These are phyloP conservation scores for Carpinus viminea DNA, from an alignment of 306 rosid species.

Conservation along the genomic window DNA sequence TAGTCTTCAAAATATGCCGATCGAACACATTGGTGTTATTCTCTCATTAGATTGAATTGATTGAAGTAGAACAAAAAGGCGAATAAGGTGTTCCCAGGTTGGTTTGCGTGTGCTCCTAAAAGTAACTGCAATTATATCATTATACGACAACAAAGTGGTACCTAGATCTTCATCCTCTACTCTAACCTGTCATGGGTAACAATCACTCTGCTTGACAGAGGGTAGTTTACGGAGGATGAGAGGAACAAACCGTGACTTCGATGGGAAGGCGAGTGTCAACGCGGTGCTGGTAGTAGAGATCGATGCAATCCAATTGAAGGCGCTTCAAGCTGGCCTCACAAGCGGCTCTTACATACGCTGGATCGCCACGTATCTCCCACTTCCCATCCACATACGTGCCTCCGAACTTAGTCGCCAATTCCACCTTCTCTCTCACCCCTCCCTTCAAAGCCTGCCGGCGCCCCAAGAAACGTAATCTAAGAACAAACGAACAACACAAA, in stretches of 20 bases:
- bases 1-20: no score
- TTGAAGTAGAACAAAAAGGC: no score
- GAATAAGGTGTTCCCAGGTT: no score
- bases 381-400: conserved; percentile 3
- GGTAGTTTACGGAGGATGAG: no score
- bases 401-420: conserved; percentile 69
- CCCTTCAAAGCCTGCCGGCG: conserved; percentile 51
- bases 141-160: no score
- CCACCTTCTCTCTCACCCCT: conserved; percentile 43
- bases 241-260: conserved; percentile 59
- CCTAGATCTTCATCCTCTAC: no score
- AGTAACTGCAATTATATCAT: no score
- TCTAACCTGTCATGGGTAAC: no score
- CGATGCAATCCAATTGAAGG: conserved; percentile 49
- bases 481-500: background rate
- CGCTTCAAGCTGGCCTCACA: conserved; percentile 69
- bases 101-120: no score
- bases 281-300: conserved; percentile 79
- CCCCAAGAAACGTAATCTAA: background rate
- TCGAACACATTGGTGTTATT: no score
- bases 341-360: conserved; percentile 64
- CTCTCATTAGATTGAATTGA: no score
- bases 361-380: conserved; percentile 50
- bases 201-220: no score
- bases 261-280: conserved; percentile 63